Conservation (phyloP, 2,329 filamentous ascomycete species). For the Stemphylium beticola region DNA sequence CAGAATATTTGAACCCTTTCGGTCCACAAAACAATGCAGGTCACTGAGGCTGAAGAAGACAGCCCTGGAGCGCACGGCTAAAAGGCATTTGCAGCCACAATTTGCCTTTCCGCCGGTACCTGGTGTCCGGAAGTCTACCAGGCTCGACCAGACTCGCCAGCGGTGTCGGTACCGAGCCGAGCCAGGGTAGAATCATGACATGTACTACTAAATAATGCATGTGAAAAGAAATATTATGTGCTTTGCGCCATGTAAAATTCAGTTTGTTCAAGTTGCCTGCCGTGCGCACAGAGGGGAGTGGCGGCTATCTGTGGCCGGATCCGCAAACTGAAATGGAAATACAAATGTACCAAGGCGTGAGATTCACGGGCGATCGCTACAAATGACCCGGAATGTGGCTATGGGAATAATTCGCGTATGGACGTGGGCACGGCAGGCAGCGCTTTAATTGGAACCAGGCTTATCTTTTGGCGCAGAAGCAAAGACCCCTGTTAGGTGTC, state of each 20-base stretch:
- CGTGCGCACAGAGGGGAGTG: background rate
- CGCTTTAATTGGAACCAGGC: constrained; percentile 24
- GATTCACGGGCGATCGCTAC: constrained; percentile 9
- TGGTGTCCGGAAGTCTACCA: constrained; percentile 1
- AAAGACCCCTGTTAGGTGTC: constrained; percentile 11
- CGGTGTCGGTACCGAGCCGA: constrained; percentile 14
- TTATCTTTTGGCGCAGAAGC: constrained; percentile 19
- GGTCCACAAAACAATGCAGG: constrained; percentile 10
- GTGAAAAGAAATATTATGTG: background rate
- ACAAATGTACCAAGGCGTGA: background rate
- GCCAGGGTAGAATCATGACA: background rate
- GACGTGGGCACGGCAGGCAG: constrained; percentile 13
- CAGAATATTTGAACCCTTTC: background rate
- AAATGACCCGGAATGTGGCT: background rate
- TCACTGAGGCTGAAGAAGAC: constrained; percentile 8
- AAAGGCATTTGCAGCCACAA: constrained; percentile 14
- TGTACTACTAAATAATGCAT: constrained; percentile 3
- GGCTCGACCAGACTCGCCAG: constrained; percentile 3
- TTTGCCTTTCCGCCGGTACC: constrained; percentile 7
- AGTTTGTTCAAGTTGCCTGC: background rate
- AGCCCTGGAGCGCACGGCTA: constrained; percentile 18
- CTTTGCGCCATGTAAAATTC: background rate
- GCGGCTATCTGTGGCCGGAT: background rate
- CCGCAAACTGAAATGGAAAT: background rate
- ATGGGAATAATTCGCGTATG: constrained; percentile 12